Evolutionary conservation across 2,329 filamentous ascomycete genomes (phyloP).

Genomic region (Dothistroma septosporum): DNA sequence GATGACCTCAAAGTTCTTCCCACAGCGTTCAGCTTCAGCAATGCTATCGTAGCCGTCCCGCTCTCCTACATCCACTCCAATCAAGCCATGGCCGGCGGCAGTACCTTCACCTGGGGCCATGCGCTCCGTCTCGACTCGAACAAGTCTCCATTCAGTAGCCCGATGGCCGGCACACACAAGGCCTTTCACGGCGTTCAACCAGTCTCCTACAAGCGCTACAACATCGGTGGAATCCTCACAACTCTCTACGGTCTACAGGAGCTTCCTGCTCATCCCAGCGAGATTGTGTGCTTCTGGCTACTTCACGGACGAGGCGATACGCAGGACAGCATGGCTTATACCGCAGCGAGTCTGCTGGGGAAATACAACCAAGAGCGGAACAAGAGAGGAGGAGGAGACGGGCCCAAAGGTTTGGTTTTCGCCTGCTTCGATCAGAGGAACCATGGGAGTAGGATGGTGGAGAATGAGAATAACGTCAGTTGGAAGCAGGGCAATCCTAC

Average conservation of each 20-base stretch:
- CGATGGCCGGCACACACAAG: slow-evolving; percentile 29
- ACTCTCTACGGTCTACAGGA: slow-evolving; percentile 79
- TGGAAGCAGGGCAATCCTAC: slow-evolving; percentile 75
- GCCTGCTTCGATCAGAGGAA: slow-evolving; percentile 90
- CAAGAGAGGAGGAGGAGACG: slow-evolving; percentile 21
- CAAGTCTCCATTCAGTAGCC: slow-evolving; percentile 32
- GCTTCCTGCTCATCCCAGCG: slow-evolving; percentile 49
- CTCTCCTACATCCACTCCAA: background rate
- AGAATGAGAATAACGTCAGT: slow-evolving; percentile 64
- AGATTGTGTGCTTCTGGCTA: slow-evolving; percentile 81
- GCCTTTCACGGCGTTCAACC: slow-evolving; percentile 30
- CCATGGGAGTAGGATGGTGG: slow-evolving; percentile 71
- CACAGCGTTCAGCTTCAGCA: background rate
- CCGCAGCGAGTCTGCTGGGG: slow-evolving; percentile 65
- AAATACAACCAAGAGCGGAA: slow-evolving; percentile 56
- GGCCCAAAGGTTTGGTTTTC: slow-evolving; percentile 69
- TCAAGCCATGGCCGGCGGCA: slow-evolving; percentile 26
- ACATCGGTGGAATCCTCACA: slow-evolving; percentile 72
- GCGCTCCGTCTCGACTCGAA: slow-evolving; percentile 31
- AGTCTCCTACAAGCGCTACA: slow-evolving; percentile 63
- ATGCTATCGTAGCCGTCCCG: background rate
- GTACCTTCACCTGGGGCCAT: slow-evolving; percentile 33
- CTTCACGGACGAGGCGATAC: slow-evolving; percentile 73
- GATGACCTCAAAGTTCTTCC: background rate
- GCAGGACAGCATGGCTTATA: slow-evolving; percentile 68